Base-by-base conservation (phyloP, 2,329 filamentous ascomycete species). In the Verruconis gallopava region DNA sequence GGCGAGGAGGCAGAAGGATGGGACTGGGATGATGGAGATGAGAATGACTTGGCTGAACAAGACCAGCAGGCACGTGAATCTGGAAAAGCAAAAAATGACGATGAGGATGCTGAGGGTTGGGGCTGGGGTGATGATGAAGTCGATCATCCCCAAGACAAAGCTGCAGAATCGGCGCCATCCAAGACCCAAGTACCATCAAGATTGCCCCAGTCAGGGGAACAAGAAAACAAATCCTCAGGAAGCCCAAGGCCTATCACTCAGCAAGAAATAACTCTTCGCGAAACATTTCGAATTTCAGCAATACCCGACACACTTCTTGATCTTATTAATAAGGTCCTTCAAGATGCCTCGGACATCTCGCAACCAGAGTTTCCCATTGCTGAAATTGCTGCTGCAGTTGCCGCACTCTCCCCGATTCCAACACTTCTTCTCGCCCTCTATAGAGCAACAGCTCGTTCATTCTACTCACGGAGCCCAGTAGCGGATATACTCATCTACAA, bases 271-370 rank as follows among this genome's bases (percentile, higher is more conserved):
- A 81, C 83, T 0, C 63, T 96, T 35, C 81, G 72, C 47, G 91
- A 98, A 61, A 82, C 73, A 1, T 98, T 94, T 58, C 83, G 79
- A 45, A 82, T 94, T 40, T 95, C 89, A 0, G 81, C 82, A 2
- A 81, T 95, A 57, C 89, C 91, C 1, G 79, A 85, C 46, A 75
- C 79, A 3, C 77, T 96, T 11, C 67, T 88, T 15, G 68, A 74
- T 14, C 69, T 84, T 20, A 75, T 89, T 40, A 64, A 68, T 73
- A 47, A 64, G 37, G 57, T 65, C 5, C 54, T 71, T 46, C 47
- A 55, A 35, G 60, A 68, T 44, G 60, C 68, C 32, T 52, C 73
- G 6, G 68, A 65, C 1, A 62, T 89, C 37, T 74, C 75, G 18
- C 54, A 68, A 32, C 60, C 73, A 48, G 51, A 56, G 1, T 58